A percentile compares a stretch with the other conserved stretches of the same genome.
These are phyloP conservation scores for Cucurbita maxima DNA, from an alignment of 306 rosid genomes.

Conservation along the genomic window DNA sequence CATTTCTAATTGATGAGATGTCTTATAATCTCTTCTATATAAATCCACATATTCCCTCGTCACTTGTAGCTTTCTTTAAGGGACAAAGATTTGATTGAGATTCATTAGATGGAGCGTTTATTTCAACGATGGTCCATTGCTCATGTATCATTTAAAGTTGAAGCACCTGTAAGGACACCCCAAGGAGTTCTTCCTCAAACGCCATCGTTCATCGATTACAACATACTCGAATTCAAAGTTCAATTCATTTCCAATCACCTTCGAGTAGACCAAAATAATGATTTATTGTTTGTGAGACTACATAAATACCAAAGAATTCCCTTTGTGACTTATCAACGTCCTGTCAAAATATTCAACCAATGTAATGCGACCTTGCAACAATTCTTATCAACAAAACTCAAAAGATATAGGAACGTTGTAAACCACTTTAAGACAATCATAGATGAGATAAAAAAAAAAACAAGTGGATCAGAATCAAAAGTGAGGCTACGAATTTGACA, in stretches of 20 bases:
- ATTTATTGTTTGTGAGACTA: background rate
- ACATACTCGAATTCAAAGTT: background rate
- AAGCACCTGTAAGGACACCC: background rate
- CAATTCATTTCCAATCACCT: background rate
- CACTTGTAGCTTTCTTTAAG: no score
- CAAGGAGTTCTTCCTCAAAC: background rate
- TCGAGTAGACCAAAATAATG: background rate
- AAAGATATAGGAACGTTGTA: background rate
- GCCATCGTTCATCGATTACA: background rate
- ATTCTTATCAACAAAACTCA: background rate
- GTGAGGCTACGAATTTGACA: background rate
- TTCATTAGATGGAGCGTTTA: background rate
- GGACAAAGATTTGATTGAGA: no score
- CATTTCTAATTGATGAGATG: no score
- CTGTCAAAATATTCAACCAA: background rate
- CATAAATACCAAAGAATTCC: background rate
- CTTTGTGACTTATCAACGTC: background rate
- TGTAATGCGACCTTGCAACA: background rate
- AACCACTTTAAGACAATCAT: background rate
- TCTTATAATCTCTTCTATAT: no score
- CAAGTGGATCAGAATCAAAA: background rate
- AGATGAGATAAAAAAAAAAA: background rate
- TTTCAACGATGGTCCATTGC: background rate
- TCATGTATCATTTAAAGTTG: background rate
- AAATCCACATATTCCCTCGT: no score